Percentiles rank a stretch among this genome's conserved stretches.
Conservation (phyloP, 495 filamentous ascomycete species). For the Hypoxylon intermedium region DNA sequence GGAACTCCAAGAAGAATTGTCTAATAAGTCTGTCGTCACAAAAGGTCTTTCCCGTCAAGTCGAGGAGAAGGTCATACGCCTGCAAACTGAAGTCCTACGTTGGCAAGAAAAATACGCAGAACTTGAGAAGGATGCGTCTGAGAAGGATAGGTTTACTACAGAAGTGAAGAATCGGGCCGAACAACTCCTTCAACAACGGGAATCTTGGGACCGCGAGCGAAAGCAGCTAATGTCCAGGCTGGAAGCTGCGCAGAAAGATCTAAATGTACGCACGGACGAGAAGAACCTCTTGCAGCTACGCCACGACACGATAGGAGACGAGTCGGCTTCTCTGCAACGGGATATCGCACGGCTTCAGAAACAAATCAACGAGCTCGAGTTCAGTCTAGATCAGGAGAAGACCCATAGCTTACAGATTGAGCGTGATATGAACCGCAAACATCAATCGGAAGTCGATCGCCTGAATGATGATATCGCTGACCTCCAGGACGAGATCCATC, state of each 20-base stretch:
- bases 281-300: conserved; percentile 71
- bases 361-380: conserved; percentile 64
- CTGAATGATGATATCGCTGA: conserved; percentile 36
- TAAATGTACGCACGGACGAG: conserved; percentile 65
- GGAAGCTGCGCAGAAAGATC: conserved; percentile 60
- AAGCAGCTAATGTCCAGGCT: conserved; percentile 56
- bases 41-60: conserved; percentile 79
- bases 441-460: conserved; percentile 55
- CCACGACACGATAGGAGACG: conserved; percentile 68
- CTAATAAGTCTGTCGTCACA: conserved; percentile 77
- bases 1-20: conserved; percentile 77
- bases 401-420: conserved; percentile 63
- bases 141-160: conserved; percentile 52
- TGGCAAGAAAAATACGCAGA: conserved; percentile 65
- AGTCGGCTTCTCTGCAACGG: conserved; percentile 67
- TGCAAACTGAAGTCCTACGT: conserved; percentile 68
- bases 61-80: conserved; percentile 69
- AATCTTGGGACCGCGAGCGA: conserved; percentile 48
- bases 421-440: conserved; percentile 58
- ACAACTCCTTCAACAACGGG: conserved; percentile 52
- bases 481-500: conserved; percentile 50
- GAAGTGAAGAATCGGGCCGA: conserved; percentile 48
- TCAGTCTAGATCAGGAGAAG: conserved; percentile 64
- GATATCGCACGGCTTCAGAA: conserved; percentile 61
- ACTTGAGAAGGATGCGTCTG: conserved; percentile 51